Evolutionary conservation across 1,284 basidiomycete genomes (phyloP).

Genomic region (Boletus holoroseus): DNA sequence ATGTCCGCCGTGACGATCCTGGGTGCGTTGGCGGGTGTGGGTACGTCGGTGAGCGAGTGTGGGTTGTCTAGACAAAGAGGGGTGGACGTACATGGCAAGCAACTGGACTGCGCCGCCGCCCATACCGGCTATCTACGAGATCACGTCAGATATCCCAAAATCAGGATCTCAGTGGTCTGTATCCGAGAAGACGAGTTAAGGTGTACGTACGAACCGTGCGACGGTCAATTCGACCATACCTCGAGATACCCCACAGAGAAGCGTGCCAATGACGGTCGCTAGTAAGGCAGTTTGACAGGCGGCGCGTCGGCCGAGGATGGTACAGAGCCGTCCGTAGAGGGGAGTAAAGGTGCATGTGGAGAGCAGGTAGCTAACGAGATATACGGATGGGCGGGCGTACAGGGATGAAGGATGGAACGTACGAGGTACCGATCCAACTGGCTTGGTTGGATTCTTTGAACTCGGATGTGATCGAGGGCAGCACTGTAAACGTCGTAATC

Average conservation of each 20-base stretch:
- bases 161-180: background rate
- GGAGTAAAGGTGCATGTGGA: constrained; percentile 24
- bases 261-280: constrained; percentile 8
- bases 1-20: constrained; percentile 23
- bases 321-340: constrained; percentile 23
- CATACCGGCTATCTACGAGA: constrained; percentile 15
- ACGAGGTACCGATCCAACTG: constrained; percentile 26
- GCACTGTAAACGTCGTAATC: constrained; percentile 4
- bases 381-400: background rate
- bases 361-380: constrained; percentile 12
- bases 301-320: constrained; percentile 19
- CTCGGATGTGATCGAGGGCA: constrained; percentile 22
- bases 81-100: constrained; percentile 18
- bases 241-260: constrained; percentile 17
- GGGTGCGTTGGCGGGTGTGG: background rate
- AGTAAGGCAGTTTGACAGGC: constrained; percentile 20
- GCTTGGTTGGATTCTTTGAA: constrained; percentile 23
- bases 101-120: constrained; percentile 18
- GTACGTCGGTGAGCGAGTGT: background rate
- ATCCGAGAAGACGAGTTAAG: no score
- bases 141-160: background rate
- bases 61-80: background rate
- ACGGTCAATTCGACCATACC: constrained; percentile 18
- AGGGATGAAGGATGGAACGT: background rate
- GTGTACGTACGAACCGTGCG: constrained; percentile 20